Percentiles rank a stretch among this genome's conserved stretches.
These are phyloP conservation scores for Entomortierella chlamydospora DNA, from an alignment of 192 early-diverging fungal genomes.

Conservation along the genomic window DNA sequence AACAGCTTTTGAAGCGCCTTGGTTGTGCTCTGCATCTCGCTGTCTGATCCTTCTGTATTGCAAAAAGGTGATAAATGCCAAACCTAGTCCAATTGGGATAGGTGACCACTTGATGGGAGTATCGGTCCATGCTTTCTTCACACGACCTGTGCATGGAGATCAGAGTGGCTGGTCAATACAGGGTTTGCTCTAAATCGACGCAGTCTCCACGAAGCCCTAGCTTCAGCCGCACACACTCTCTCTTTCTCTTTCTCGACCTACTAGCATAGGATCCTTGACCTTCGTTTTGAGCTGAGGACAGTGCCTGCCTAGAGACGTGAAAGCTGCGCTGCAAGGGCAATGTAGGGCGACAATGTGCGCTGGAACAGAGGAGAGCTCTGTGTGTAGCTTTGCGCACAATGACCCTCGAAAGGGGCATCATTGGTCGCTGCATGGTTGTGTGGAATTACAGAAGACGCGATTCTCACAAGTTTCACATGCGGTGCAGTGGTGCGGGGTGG, in stretches of 20 bases:
- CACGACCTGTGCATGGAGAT: slow-evolving; percentile 26
- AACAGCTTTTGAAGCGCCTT: slow-evolving; percentile 56
- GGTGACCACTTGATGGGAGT: slow-evolving; percentile 73
- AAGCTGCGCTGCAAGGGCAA: slow-evolving; percentile 28
- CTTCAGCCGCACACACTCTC: neutral
- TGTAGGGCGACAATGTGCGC: slow-evolving; percentile 6
- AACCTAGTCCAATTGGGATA: slow-evolving; percentile 79
- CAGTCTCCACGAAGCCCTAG: neutral
- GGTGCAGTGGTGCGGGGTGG: no score
- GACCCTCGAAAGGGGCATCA: slow-evolving; percentile 18
- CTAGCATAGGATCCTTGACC: slow-evolving; percentile 27
- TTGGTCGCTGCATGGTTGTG: slow-evolving; percentile 17
- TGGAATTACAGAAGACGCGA: no score
- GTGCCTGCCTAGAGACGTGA: slow-evolving; percentile 22
- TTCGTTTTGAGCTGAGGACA: slow-evolving; percentile 8
- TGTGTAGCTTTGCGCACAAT: slow-evolving; percentile 6
- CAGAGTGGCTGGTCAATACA: no score
- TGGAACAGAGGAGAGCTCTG: slow-evolving; percentile 1
- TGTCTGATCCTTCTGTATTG: slow-evolving; percentile 68
- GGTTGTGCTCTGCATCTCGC: slow-evolving; percentile 53
- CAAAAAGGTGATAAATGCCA: slow-evolving; percentile 76
- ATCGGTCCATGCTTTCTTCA: slow-evolving; percentile 60
- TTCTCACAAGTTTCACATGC: no score
- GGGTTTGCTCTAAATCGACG: no score
- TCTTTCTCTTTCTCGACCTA: neutral